Evolutionary conservation across 2,329 filamentous ascomycete species (phyloP).

Genomic region (Pseudopithomyces maydicus): DNA sequence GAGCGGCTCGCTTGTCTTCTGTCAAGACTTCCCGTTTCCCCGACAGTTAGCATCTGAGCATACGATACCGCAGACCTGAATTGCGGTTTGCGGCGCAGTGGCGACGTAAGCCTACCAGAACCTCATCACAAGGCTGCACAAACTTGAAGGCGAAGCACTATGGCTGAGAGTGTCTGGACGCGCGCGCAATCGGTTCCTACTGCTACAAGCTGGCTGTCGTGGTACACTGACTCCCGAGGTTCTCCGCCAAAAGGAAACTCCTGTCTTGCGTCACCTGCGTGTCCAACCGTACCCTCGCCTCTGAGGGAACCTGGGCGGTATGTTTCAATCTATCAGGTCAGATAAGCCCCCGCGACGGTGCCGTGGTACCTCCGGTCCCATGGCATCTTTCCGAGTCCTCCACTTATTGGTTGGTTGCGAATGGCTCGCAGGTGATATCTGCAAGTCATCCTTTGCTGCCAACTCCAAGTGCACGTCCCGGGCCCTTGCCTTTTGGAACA

Average conservation of each 20-base stretch:
- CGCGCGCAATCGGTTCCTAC: conserved; percentile 36
- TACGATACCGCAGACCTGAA: conserved; percentile 10
- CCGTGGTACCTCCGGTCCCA: conserved; percentile 37
- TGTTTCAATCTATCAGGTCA: conserved; percentile 43
- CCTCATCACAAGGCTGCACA: conserved; percentile 19
- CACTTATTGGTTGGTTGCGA: conserved; percentile 38
- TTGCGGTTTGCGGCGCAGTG: conserved; percentile 6
- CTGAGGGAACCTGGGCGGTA: conserved; percentile 30
- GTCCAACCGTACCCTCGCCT: conserved; percentile 29
- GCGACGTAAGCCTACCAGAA: conserved; percentile 17
- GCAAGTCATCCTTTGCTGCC: conserved; percentile 48
- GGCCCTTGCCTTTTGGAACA: conserved; percentile 46
- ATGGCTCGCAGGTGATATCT: conserved; percentile 35
- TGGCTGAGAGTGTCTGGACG: conserved; percentile 29
- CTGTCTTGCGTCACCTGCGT: conserved; percentile 36
- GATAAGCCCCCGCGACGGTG: conserved; percentile 37
- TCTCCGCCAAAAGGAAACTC: conserved; percentile 37
- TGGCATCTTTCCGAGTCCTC: conserved; percentile 33
- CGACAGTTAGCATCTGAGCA: conserved; percentile 19
- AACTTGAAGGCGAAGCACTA: conserved; percentile 21
- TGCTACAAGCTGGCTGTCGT: conserved; percentile 16
- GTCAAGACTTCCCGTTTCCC: conserved; percentile 36
- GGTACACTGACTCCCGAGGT: conserved; percentile 35
- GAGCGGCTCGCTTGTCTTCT: conserved; percentile 29
- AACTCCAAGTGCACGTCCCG: conserved; percentile 41